These are phyloP conservation scores for Tritrichomonas musculus DNA, from an alignment of 208 protist genomes.

Conservation along the genomic window DNA sequence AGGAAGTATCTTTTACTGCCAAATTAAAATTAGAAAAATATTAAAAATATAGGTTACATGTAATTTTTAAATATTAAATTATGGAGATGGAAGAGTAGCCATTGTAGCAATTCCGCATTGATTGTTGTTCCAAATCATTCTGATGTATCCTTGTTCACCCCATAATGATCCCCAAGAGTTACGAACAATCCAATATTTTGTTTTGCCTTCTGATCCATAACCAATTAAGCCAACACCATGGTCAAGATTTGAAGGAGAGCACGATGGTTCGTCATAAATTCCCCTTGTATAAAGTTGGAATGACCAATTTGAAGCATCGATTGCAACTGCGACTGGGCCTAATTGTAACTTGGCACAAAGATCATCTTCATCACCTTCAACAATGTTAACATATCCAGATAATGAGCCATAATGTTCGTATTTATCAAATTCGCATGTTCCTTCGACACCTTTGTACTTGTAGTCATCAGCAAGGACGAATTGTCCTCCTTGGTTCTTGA, in stretches of 20 bases:
- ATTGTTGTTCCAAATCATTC: conserved; percentile 43
- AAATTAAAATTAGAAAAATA: too few species aligned
- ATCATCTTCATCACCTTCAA: conserved; percentile 39
- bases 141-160: conserved; percentile 47
- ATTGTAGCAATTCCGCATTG: conserved; percentile 46
- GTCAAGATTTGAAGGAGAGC: neutral
- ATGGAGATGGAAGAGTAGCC: neutral
- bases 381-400: neutral
- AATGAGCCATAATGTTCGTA: neutral
- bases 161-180: conserved; percentile 54
- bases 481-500: neutral
- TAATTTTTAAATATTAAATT: too few species aligned
- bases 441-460: neutral
- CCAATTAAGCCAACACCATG: neutral
- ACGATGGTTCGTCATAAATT: conserved; percentile 42
- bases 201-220: neutral
- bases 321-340: conserved; percentile 41
- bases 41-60: too few species aligned
- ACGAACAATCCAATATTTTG: conserved; percentile 46
- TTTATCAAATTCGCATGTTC: neutral
- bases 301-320: conserved; percentile 39
- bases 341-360: neutral
- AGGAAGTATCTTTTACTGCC: too few species aligned
- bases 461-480: neutral
- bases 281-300: conserved; percentile 44